These are phyloP conservation scores for Eremothecium gossypii DNA, from an alignment of 1,139 yeast genomes.

Conservation along the genomic window DNA sequence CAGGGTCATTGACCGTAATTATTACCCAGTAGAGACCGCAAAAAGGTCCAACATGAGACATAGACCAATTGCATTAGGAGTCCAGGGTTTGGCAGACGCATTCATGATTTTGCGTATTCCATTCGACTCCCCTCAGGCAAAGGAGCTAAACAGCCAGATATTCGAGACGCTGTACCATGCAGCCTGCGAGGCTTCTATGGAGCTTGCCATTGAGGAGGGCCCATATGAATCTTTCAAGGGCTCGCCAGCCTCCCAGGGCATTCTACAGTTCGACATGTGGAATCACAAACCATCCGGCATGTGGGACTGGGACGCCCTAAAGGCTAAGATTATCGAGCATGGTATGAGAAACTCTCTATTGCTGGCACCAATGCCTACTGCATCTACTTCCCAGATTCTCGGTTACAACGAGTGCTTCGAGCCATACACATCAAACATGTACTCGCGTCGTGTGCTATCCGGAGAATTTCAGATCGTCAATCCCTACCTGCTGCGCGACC, in stretches of 20 bases:
- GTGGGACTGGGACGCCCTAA: conserved; percentile 64
- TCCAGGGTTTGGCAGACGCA: conserved; percentile 85
- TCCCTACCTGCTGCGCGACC: conserved; percentile 70
- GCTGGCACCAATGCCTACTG: conserved; percentile 96
- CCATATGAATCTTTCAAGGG: conserved; percentile 61
- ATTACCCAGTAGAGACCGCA: conserved; percentile 70
- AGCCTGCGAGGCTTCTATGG: conserved; percentile 71
- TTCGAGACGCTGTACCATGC: conserved; percentile 89
- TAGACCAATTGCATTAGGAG: conserved; percentile 84
- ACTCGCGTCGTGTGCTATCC: conserved; percentile 75
- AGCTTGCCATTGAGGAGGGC: conserved; percentile 58
- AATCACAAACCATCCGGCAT: conserved; percentile 54
- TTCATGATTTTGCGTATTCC: conserved; percentile 70
- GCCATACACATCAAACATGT: conserved; percentile 82
- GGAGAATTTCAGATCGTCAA: conserved; percentile 88
- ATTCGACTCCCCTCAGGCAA: conserved; percentile 69
- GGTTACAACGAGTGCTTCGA: conserved; percentile 90
- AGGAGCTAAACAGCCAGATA: conserved; percentile 61
- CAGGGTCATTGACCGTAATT: conserved; percentile 67
- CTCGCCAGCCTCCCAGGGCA: conserved; percentile 77
- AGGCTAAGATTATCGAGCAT: conserved; percentile 46
- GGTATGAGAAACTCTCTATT: conserved; percentile 77
- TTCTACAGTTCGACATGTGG: conserved; percentile 77
- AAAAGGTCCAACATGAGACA: conserved; percentile 60
- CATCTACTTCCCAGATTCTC: conserved; percentile 82